Evolutionary conservation across 352 stramenopile genomes (phyloP).

Genomic region (Pythium aristosporum): DNA sequence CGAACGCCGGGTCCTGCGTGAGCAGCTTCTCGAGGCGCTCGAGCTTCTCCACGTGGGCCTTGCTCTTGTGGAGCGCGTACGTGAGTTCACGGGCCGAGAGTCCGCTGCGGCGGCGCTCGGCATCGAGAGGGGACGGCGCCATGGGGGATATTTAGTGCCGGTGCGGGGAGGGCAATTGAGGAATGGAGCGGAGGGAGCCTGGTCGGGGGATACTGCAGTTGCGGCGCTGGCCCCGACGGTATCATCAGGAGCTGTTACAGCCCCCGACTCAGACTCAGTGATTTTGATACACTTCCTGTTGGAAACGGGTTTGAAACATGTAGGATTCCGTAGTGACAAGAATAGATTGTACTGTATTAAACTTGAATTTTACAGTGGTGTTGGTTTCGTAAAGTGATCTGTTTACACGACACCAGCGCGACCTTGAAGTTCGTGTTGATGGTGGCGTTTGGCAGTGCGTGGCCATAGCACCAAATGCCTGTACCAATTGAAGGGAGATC

Average conservation of each 20-base stretch:
- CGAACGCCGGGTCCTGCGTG: constrained; percentile 52
- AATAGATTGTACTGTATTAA: not conserved
- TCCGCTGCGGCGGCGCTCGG: constrained; percentile 45
- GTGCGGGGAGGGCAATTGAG: not conserved
- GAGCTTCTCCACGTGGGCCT: constrained; percentile 46
- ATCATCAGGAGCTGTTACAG: no score
- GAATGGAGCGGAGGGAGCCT: not conserved
- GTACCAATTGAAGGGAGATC: no score
- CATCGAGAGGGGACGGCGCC: constrained; percentile 19
- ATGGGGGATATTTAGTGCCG: not conserved
- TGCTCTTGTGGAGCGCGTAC: constrained; percentile 59
- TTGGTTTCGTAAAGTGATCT: constrained; percentile 9
- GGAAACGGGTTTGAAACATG: not conserved
- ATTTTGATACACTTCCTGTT: not conserved
- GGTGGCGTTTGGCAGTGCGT: constrained; percentile 16
- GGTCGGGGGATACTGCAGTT: not conserved
- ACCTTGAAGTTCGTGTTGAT: constrained; percentile 24
- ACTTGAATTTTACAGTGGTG: not conserved
- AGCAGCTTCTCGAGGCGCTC: constrained; percentile 66
- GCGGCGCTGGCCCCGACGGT: no score
- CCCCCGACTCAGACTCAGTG: no score
- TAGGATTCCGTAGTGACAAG: no score
- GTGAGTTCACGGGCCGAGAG: constrained; percentile 56
- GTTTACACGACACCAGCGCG: constrained; percentile 20
- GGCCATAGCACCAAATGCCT: constrained; percentile 9